A percentile compares a stretch with the other conserved stretches of the same genome.
These are phyloP conservation scores for Ophiostoma himal-ulmi DNA, from an alignment of 2,329 filamentous ascomycete genomes.

Conservation along the genomic window DNA sequence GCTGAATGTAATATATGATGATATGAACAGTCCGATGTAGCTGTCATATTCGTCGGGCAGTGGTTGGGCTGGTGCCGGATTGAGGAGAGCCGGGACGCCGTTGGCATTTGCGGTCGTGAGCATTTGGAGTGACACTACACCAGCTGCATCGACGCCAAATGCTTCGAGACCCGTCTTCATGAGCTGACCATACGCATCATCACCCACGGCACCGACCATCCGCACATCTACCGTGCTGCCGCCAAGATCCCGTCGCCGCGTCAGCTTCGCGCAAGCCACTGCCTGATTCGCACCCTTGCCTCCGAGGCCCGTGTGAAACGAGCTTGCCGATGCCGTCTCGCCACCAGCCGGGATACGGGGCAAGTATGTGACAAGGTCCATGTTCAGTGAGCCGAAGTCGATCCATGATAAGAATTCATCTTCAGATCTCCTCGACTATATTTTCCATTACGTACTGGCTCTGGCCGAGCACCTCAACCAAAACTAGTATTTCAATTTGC, in stretches of 20 bases:
- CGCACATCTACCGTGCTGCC: slow-evolving; percentile 42
- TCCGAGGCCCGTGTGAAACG: slow-evolving; percentile 74
- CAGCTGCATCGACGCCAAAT: slow-evolving; percentile 57
- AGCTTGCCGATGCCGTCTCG: slow-evolving; percentile 76
- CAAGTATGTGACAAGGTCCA: slow-evolving; percentile 85
- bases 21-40: not conserved
- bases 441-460: not conserved
- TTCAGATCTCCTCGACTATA: not conserved
- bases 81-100: slow-evolving; percentile 57
- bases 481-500: not conserved
- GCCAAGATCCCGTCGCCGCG: slow-evolving; percentile 44
- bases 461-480: not conserved
- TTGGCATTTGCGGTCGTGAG: slow-evolving; percentile 37
- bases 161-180: slow-evolving; percentile 53
- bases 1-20: not conserved
- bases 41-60: not conserved
- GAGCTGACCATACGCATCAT: slow-evolving; percentile 57
- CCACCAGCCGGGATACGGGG: slow-evolving; percentile 75
- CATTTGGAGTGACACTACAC: slow-evolving; percentile 46
- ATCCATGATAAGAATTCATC: too few species aligned
- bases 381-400: slow-evolving; percentile 77
- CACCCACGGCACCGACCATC: slow-evolving; percentile 73
- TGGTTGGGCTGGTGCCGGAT: slow-evolving; percentile 65
- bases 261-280: slow-evolving; percentile 78
- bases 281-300: slow-evolving; percentile 97